phyloP scores from a whole-genome alignment of 257 asterid species.

The Ocimum tenuiflorum region DNA sequence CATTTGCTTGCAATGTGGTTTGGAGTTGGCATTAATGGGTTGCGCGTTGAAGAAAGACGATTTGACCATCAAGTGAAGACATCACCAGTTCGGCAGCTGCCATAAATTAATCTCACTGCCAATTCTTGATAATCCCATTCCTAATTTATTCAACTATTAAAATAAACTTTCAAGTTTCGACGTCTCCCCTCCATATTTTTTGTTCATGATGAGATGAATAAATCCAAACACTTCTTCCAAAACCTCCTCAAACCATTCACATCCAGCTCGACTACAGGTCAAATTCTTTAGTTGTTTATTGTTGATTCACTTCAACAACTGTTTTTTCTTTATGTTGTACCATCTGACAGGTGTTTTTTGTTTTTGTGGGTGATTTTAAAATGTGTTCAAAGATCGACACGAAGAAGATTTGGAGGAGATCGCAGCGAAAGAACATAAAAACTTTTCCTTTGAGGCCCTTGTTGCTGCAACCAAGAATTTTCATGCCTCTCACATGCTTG shows the following conservation, averaged over 20 bases:
- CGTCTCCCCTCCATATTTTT: too few species aligned
- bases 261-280: slow-evolving; percentile 42
- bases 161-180: neutral
- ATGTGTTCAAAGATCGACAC: slow-evolving; percentile 32
- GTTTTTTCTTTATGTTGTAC: neutral
- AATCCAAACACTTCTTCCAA: slow-evolving; percentile 35
- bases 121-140: neutral
- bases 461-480: slow-evolving; percentile 36
- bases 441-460: slow-evolving; percentile 44
- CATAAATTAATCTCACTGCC: neutral
- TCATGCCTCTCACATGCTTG: slow-evolving; percentile 31
- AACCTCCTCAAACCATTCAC: slow-evolving; percentile 40
- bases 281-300: neutral
- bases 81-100: neutral
- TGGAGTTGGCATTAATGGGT: too few species aligned
- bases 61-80: too few species aligned
- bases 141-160: neutral
- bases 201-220: slow-evolving; percentile 50
- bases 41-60: too few species aligned
- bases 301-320: neutral
- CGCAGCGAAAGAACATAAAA: slow-evolving; percentile 66
- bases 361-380: neutral
- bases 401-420: slow-evolving; percentile 61
- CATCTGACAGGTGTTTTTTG: neutral
- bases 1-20: too few species aligned